Evolutionary conservation across 2,329 filamentous ascomycete genomes (phyloP).

Genomic region (Aspergillus terreus): DNA sequence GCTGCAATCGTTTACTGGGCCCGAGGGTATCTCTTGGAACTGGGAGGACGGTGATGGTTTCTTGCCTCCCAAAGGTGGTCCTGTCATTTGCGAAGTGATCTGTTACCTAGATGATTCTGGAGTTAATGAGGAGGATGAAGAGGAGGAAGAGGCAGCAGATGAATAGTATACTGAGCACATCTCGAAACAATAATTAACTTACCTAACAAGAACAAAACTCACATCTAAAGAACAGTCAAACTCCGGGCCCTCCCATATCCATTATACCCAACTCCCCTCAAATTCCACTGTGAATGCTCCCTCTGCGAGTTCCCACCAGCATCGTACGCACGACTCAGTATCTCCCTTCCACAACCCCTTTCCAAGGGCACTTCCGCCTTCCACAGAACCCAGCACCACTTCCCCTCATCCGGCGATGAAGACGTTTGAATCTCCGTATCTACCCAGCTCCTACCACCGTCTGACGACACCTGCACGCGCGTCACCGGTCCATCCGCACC

Average conservation of each 20-base stretch:
- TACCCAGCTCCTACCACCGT: constrained; percentile 50
- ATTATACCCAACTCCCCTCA: constrained; percentile 58
- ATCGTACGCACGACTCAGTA: constrained; percentile 56
- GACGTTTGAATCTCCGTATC: constrained; percentile 40
- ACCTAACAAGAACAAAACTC: neutral
- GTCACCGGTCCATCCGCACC: constrained; percentile 52
- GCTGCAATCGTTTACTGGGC: no score
- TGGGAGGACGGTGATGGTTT: no score
- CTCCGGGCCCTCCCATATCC: constrained; percentile 54
- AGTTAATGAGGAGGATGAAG: no score
- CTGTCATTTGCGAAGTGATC: no score
- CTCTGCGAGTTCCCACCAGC: constrained; percentile 50
- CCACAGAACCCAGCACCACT: constrained; percentile 59
- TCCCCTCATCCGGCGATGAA: constrained; percentile 25
- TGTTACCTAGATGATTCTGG: no score
- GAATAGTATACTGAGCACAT: no score
- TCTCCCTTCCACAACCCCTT: constrained; percentile 38
- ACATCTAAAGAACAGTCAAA: constrained; percentile 40
- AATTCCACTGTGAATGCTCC: constrained; percentile 52
- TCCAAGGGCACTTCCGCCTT: constrained; percentile 41
- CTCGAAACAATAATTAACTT: neutral
- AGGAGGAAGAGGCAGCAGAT: no score
- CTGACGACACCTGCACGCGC: constrained; percentile 51
- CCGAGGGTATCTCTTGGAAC: no score
- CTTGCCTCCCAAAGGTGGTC: no score